These are phyloP conservation scores for Nidularia pulvinata DNA, from an alignment of 768 basidiomycete species.

Conservation along the genomic window DNA sequence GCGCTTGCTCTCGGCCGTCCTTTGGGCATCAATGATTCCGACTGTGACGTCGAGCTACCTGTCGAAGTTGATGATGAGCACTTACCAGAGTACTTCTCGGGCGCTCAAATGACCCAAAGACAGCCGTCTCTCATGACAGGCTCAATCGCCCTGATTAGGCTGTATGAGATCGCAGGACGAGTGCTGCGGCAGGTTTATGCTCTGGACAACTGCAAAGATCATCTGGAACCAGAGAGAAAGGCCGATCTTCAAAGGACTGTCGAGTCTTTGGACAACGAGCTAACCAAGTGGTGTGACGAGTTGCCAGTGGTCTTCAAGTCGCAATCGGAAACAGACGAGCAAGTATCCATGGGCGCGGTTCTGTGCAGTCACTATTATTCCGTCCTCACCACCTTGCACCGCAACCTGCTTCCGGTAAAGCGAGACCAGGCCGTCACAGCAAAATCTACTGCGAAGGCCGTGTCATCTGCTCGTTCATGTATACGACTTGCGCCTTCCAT, in stretches of 20 bases:
- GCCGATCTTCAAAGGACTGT: conserved; percentile 77
- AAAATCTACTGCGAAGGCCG: conserved; percentile 78
- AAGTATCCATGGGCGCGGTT: conserved; percentile 84
- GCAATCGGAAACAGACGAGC: conserved; percentile 69
- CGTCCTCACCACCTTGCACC: conserved; percentile 83
- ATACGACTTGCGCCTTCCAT: conserved; percentile 85
- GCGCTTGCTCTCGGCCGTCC: conserved; percentile 89
- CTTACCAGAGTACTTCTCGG: conserved; percentile 70
- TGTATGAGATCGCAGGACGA: conserved; percentile 86
- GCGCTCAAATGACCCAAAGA: conserved; percentile 53
- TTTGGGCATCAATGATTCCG: conserved; percentile 84
- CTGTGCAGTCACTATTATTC: conserved; percentile 92
- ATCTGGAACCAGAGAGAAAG: conserved; percentile 72
- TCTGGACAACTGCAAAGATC: conserved; percentile 74
- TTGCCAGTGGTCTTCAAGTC: conserved; percentile 78
- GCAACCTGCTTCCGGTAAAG: conserved; percentile 83
- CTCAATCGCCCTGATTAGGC: conserved; percentile 67
- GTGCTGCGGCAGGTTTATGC: conserved; percentile 85
- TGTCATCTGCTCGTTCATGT: conserved; percentile 83
- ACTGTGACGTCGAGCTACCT: conserved; percentile 89
- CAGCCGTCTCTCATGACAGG: conserved; percentile 81
- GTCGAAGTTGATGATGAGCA: conserved; percentile 82
- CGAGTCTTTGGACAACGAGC: conserved; percentile 73
- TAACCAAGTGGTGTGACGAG: conserved; percentile 84
- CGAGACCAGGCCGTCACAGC: conserved; percentile 68